These are phyloP conservation scores for Nakazawaea ishiwadae DNA, from an alignment of 805 yeast species.

Conservation along the genomic window DNA sequence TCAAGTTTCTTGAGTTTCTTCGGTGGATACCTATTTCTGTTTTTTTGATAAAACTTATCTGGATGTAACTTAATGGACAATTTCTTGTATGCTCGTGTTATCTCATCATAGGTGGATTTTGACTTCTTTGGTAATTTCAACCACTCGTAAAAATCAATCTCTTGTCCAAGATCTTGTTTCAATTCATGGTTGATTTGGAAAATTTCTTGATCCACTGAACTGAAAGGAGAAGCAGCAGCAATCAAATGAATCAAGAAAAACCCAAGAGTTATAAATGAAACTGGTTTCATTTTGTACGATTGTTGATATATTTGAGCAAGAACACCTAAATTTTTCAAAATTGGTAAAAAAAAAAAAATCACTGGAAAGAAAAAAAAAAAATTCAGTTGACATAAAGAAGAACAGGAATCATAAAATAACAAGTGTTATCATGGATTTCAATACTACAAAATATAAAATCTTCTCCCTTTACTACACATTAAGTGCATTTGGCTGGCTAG, in stretches of 20 bases:
- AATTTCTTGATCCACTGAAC: conserved; percentile 73
- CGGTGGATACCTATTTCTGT: conserved; percentile 23
- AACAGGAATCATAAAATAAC: too few species aligned
- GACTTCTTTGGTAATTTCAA: conserved; percentile 39
- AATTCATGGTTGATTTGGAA: conserved; percentile 67
- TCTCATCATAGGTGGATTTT: conserved; percentile 45
- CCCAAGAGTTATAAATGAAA: not conserved
- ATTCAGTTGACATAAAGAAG: too few species aligned
- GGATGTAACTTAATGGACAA: conserved; percentile 78
- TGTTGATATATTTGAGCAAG: not conserved
- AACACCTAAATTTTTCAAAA: not conserved
- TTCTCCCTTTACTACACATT: conserved; percentile 16
- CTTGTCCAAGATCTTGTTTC: conserved; percentile 55
- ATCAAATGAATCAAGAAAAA: not conserved
- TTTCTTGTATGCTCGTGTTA: conserved; percentile 64
- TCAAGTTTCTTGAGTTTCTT: conserved; percentile 22
- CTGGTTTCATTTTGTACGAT: not conserved
- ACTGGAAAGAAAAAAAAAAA: too few species aligned
- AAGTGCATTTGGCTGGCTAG: conserved; percentile 40
- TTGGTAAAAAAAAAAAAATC: not conserved
- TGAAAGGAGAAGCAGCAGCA: conserved; percentile 7
- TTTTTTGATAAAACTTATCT: conserved; percentile 55
- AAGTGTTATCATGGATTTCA: not conserved
- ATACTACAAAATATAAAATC: not conserved
- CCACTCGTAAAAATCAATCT: conserved; percentile 66